A percentile compares a stretch with the other conserved stretches of the same genome.
Conservation (phyloP, 2,329 filamentous ascomycete species). For the Fusarium sterilihyphosum region DNA sequence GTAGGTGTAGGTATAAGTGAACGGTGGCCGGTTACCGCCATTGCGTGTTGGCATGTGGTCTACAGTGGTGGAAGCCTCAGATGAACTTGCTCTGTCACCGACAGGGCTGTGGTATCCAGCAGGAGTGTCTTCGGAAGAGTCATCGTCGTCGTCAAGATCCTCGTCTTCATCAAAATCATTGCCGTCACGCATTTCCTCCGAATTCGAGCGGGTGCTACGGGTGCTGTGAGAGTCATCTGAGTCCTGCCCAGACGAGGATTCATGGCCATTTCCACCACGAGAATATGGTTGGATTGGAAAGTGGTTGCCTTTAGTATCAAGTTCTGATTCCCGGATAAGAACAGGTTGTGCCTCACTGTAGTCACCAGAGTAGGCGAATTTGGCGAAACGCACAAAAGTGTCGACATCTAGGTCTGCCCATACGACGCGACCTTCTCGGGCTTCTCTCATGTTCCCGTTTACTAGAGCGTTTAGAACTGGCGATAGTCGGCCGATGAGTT, state of each 20-base stretch:
- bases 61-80: constrained; percentile 17
- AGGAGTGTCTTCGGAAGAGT: neutral
- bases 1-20: neutral
- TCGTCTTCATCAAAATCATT: neutral
- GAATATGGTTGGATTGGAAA: neutral
- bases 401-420: constrained; percentile 40
- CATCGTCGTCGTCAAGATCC: neutral
- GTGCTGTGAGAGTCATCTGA: neutral
- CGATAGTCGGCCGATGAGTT: constrained; percentile 35
- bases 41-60: neutral
- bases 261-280: neutral
- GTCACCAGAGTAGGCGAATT: constrained; percentile 40
- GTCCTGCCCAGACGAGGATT: neutral
- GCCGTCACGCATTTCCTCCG: neutral
- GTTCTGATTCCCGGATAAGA: neutral
- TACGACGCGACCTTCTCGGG: constrained; percentile 35
- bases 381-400: constrained; percentile 43
- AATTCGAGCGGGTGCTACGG: neutral
- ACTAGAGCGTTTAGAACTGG: constrained; percentile 36
- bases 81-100: neutral
- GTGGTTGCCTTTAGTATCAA: neutral
- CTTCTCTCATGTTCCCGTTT: constrained; percentile 42
- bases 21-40: neutral
- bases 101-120: neutral
- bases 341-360: constrained; percentile 35